phyloP scores from a whole-genome alignment of 1,284 basidiomycete species.

The Agaricales sp. region DNA sequence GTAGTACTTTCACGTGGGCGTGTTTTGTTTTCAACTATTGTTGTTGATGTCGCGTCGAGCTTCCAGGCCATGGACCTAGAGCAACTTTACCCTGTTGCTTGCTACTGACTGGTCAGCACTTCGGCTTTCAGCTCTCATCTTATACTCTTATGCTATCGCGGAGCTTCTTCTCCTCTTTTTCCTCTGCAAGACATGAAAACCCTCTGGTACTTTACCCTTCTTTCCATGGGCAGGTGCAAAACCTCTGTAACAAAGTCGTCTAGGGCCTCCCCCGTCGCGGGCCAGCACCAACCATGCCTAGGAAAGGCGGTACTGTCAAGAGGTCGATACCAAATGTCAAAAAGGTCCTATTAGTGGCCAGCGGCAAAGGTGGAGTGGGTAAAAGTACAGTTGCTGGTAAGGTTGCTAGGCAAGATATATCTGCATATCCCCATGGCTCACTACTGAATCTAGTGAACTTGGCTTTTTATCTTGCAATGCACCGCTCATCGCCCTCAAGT shows the following conservation, averaged over 20 bases:
- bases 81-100: too few species aligned
- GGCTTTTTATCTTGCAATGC: constrained; percentile 62
- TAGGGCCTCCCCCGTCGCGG: constrained; percentile 44
- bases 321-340: constrained; percentile 56
- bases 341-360: constrained; percentile 79
- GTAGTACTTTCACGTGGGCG: too few species aligned
- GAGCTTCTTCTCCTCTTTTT: constrained; percentile 6
- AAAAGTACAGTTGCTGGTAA: constrained; percentile 90
- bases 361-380: constrained; percentile 95
- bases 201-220: constrained; percentile 25
- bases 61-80: too few species aligned
- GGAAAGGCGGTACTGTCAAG: constrained; percentile 46
- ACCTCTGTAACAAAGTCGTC: constrained; percentile 9
- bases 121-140: too few species aligned
- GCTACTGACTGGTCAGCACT: too few species aligned
- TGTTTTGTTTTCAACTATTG: too few species aligned
- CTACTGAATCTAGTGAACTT: constrained; percentile 61
- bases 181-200: constrained; percentile 27
- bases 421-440: background rate
- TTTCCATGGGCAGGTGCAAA: background rate
- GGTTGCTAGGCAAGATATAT: constrained; percentile 12
- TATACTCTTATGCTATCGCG: background rate
- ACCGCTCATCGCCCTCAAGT: constrained; percentile 20
- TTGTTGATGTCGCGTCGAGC: too few species aligned
- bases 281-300: constrained; percentile 48